Evolutionary conservation across 2,329 filamentous ascomycete genomes (phyloP), one percentile per base, ranked within the genome.

Genomic region (Alternaria burnsii): DNA sequence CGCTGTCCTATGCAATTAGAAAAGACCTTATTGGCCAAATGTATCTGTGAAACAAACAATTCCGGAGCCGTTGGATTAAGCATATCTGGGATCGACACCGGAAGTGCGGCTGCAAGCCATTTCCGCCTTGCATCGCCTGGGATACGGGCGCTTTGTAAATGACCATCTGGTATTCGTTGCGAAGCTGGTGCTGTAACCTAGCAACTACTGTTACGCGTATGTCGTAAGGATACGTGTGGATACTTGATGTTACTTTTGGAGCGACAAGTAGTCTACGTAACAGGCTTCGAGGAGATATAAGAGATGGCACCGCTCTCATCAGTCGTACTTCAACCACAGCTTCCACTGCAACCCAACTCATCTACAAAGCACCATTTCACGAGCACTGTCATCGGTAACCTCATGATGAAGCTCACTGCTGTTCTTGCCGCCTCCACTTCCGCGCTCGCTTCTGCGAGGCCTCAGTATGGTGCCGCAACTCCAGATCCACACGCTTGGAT

Each of bases 401-500:
- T 18, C 42, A 42, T 36, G 36, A 58, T 58, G 56, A 42, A 58
- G 34, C 24, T 54, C 6, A 40, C 50, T 20, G 46, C 48, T 18
- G 26, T 53, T 34, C 18, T 54, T 32, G 16, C 26, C 11, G 32
- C 32, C 12, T 34, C 51, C n/a, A 54, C 58, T 4, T 58, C 50
- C 18, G 54, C 59, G 4, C 18, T 66, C 11, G 60, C n/a, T 16
- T 61, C 61, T 8, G 56, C 62, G 3, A 57, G 12, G 22, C 62
- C 58, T 11, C 56, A 66, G 30, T 57, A 65, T 22, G 36, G 42
- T 30, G 34, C 55, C 6, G 41, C 11, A 10, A 20, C 41, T 3
- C 2, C 18, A 3, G 59, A 68, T 22, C 52, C 66, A 11, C 67
- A 71, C 32, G 59, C 55, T 24, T 72, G 68, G 70, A 63, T 67